These are phyloP conservation scores for Austroboletus niveus DNA, from an alignment of 1,284 basidiomycete species.

Conservation along the genomic window DNA sequence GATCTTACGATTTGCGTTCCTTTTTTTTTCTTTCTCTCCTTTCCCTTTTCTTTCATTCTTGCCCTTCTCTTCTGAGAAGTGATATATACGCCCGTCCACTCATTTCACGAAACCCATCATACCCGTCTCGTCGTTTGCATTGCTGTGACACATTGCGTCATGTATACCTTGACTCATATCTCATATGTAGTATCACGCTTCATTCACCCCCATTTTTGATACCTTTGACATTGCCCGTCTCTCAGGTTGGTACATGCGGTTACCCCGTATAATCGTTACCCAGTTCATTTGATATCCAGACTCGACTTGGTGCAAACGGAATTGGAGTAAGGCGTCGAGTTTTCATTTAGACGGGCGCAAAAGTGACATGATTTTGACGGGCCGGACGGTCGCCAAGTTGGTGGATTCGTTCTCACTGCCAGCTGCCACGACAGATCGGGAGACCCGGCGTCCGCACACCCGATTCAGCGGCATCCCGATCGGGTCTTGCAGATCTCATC, in stretches of 20 bases:
- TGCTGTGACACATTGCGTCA: conserved; percentile 35
- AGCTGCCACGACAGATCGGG: conserved; percentile 16
- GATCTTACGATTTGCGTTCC: conserved; percentile 30
- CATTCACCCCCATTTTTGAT: conserved; percentile 37
- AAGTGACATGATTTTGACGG: conserved; percentile 7
- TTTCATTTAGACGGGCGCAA: conserved; percentile 29
- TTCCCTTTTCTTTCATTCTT: conserved; percentile 20
- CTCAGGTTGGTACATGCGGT: conserved; percentile 34
- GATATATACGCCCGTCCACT: conserved; percentile 33
- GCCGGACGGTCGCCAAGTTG: conserved; percentile 6
- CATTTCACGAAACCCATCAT: conserved; percentile 36
- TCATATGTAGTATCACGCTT: conserved; percentile 37
- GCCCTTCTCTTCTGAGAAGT: conserved; percentile 27
- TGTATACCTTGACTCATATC: conserved; percentile 35
- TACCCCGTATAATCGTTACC: conserved; percentile 39
- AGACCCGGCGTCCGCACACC: conserved; percentile 18
- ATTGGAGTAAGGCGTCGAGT: conserved; percentile 17
- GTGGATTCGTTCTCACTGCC: conserved; percentile 17
- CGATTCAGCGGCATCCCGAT: conserved; percentile 20
- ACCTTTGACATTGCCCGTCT: conserved; percentile 19
- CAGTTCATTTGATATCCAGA: conserved; percentile 34
- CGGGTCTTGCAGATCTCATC: conserved; percentile 31
- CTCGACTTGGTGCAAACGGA: conserved; percentile 15
- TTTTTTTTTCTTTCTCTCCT: conserved; percentile 3
- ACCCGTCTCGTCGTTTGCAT: conserved; percentile 37